Base-by-base conservation (phyloP, 108 stramenopile genomes). In the Seminavis robusta region DNA sequence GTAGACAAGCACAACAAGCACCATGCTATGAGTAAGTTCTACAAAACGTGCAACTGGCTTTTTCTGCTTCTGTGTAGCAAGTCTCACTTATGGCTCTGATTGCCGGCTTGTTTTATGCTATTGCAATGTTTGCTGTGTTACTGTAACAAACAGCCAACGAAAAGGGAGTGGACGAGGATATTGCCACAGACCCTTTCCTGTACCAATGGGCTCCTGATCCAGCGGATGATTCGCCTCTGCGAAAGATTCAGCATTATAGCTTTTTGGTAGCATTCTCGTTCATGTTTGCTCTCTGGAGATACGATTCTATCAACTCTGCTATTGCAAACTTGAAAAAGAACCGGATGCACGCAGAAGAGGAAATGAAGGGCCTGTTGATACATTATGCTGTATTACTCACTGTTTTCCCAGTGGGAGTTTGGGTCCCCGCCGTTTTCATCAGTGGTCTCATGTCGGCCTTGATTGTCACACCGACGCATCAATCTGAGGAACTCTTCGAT, bases 381-480 rank as follows among this genome's bases (percentile, higher is more conserved):
- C 95, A 96, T 60, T 96, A 94, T 66, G 67, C 74, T 45, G 51
- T 81, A 9, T 33, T 96, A 30, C 62, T 83, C 10, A 68, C 85
- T 17, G 29, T 96, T 38, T 87, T 94, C 47, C 86, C 92, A 1
- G 38, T 79, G 13, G 60, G 56, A 6, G 80, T 96, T 7, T 93
- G 89, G 71, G 47, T 94, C 29, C 93, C 86, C 1, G 85, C 93
- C 32, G 71, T 96, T 26, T 81, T 94, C 52, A 47, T 96, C 33
- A 80, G 79, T n/a, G 95, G 95, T 16, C 66, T 91, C 4, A 73
- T 96, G 39, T 81, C 79, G n/a, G 95, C 95, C 10, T 48, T 94
- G 24, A 90, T 96, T 73, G 95, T 96, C 9, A 96, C 95, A 9
- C 89, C 92, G 0, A 96, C 95, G 8, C 95, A 96, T 67, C 92